Evolutionary conservation across 1,284 basidiomycete species (phyloP), one percentile per base, ranked within the genome.

Genomic region (Ustilago cynodontis): DNA sequence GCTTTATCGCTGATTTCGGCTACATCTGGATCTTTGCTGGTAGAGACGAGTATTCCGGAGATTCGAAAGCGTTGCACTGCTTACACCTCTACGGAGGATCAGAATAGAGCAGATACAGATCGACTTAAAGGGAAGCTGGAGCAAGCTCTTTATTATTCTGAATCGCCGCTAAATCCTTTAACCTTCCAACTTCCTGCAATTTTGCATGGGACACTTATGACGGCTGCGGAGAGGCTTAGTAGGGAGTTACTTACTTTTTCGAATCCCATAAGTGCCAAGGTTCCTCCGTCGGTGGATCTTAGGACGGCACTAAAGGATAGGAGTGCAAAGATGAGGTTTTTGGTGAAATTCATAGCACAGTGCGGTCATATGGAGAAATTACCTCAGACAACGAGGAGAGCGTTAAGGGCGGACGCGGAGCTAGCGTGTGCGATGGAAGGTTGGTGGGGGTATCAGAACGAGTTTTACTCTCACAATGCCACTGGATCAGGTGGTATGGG

Each of bases 401-500:
- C 89, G 39, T 88, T 99, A 43, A 91, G 91, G 28, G 90, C 89
- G n/a, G 92, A 98, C 84, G 93, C 94, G 1, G 95, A 98, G 87
- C 93, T 94, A 78, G 88, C 98, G 14, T 92, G 92, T 70, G 92
- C 93, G 1, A 92, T 91, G 4, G 90, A 91, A 65, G 92, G 93
- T 43, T 88, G 98, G 20, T 99, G 96, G 96, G 84, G 91, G 29
- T 89, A 90, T 78, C 91, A 95, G 83, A 94, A 95, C 82, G 90
- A 91, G 28, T 66, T 69, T 24, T 60, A 79, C 35, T 22, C 71
- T 10, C 22, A 58, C 22, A 6, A n/a, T n/a, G n/a, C 31, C 31
- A 33, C 35, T 16, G 7, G 3, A 3, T 37, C 35, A 10, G 14
- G 35, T 37, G 52, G n/a, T n/a, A n/a, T n/a, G n/a, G n/a, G n/a